phyloP scores from a whole-genome alignment of 1,139 yeast genomes.

The Suhomyces anneliseae region DNA sequence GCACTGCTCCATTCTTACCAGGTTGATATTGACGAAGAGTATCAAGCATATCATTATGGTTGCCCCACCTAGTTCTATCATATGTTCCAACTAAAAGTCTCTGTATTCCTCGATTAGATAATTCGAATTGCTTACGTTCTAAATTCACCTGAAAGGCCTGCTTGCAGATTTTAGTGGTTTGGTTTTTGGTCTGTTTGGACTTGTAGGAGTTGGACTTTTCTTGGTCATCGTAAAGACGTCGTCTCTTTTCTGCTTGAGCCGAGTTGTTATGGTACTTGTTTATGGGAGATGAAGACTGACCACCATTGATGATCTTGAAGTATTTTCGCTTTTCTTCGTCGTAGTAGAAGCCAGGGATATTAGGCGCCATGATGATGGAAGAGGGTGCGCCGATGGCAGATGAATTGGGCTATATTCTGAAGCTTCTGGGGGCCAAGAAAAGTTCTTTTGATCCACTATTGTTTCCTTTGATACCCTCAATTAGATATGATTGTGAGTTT shows the following conservation, averaged over 20 bases:
- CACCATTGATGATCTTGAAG: constrained; percentile 46
- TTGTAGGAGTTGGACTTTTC: background rate
- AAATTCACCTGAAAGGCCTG: background rate
- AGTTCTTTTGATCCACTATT: too few relatives aligned
- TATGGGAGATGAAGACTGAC: constrained; percentile 17
- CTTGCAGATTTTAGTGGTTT: background rate
- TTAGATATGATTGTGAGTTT: too few relatives aligned
- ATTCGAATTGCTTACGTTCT: constrained; percentile 1
- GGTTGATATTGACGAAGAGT: background rate
- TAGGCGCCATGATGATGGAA: constrained; percentile 8
- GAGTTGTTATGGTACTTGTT: constrained; percentile 35
- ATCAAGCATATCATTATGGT: constrained; percentile 5
- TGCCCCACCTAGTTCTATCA: background rate
- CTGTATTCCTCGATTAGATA: background rate
- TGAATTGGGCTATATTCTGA: too few relatives aligned
- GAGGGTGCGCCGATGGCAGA: too few relatives aligned
- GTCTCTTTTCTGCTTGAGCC: constrained; percentile 32
- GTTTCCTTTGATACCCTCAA: too few relatives aligned
- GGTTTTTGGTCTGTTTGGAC: background rate
- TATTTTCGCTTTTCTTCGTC: constrained; percentile 44
- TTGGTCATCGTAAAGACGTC: constrained; percentile 13
- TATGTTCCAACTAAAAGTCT: constrained; percentile 3
- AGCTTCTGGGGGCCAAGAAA: too few relatives aligned
- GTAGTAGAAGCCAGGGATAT: constrained; percentile 49
- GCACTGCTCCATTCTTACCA: background rate